A percentile compares a stretch with the other conserved stretches of the same genome.
phyloP scores from a whole-genome alignment of 176 grass and related monocot genomes.

The Triticum turgidum region DNA sequence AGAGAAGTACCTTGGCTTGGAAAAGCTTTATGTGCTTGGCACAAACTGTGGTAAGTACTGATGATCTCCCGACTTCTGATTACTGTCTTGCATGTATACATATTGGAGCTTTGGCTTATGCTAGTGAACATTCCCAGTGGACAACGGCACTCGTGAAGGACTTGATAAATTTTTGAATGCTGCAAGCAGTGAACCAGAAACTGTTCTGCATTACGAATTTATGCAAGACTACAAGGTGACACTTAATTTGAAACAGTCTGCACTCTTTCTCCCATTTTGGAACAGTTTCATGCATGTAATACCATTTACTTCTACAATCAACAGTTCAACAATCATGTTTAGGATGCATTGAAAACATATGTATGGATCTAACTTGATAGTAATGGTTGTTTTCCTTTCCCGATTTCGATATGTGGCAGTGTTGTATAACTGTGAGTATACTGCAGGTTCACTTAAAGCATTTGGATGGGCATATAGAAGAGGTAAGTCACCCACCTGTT shows the following conservation, averaged over 20 bases:
- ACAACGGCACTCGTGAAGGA: conserved; percentile 91
- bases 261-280: neutral
- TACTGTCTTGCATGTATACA: neutral
- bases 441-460: conserved; percentile 96
- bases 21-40: conserved; percentile 97
- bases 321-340: neutral
- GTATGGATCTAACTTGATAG: neutral
- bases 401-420: neutral
- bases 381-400: neutral
- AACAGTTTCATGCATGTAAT: conserved; percentile 5
- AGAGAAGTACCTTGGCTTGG: conserved; percentile 93
- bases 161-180: conserved; percentile 92
- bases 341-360: neutral
- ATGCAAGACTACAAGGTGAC: conserved; percentile 98
- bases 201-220: conserved; percentile 96
- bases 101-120: conserved; percentile 17
- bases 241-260: neutral
- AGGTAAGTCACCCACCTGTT: conserved; percentile 43
- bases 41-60: conserved; percentile 89
- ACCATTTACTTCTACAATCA: conserved; percentile 20
- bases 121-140: conserved; percentile 51
- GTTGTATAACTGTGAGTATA: conserved; percentile 26
- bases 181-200: conserved; percentile 86
- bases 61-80: neutral
- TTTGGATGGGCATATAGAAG: conserved; percentile 95